These are phyloP conservation scores for Paradendryphiella salina DNA, from an alignment of 2,329 filamentous ascomycete species.

Conservation along the genomic window DNA sequence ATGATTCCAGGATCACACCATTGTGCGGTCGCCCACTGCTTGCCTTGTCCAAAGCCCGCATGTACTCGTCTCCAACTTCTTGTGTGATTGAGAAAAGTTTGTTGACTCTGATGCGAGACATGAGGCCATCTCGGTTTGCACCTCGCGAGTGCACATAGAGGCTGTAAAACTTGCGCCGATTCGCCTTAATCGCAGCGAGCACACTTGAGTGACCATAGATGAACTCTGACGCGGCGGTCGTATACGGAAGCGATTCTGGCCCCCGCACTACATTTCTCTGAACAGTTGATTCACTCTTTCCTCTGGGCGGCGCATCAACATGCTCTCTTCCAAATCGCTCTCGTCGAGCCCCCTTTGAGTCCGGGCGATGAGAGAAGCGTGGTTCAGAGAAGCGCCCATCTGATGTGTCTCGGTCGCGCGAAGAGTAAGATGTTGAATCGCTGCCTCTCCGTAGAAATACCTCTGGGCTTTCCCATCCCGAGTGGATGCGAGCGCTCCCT, in stretches of 20 bases:
- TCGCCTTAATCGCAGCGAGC: conserved; percentile 71
- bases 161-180: conserved; percentile 75
- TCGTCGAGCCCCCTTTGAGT: conserved; percentile 8
- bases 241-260: conserved; percentile 63
- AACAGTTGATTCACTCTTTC: background rate
- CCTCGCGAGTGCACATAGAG: conserved; percentile 66
- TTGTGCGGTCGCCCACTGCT: conserved; percentile 84
- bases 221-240: conserved; percentile 87
- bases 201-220: conserved; percentile 84
- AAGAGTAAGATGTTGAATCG: background rate
- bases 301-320: background rate
- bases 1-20: conserved; percentile 83
- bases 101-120: conserved; percentile 21
- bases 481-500: too few species aligned
- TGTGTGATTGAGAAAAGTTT: conserved; percentile 40
- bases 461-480: background rate
- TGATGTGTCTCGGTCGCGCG: background rate
- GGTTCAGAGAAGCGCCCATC: background rate
- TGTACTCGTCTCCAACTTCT: conserved; percentile 63
- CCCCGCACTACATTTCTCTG: background rate
- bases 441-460: background rate
- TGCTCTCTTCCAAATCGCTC: conserved; percentile 1
- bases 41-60: conserved; percentile 79
- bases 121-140: conserved; percentile 22
- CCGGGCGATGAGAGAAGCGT: conserved; percentile 5